Evolutionary conservation across 805 yeast genomes (phyloP), one percentile per base, ranked within the genome.

Genomic region (Cyberlindnera nakhonratchasimensis): DNA sequence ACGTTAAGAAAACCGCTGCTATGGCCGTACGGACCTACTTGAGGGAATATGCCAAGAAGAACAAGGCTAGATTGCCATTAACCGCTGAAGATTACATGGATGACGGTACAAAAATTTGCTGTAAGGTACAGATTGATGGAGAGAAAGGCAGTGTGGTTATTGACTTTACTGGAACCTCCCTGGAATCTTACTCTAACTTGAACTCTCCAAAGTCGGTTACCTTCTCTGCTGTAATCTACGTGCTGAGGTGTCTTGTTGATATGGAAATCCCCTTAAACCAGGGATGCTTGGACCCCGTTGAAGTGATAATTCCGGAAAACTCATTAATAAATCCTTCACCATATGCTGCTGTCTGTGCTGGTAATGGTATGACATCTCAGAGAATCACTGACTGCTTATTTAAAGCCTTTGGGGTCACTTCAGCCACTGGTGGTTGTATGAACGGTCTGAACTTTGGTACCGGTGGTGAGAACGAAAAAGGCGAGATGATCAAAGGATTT

Each of bases 241-340:
- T 73, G 8, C 62, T 77, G 48, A 59, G 82, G 50, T 67, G 75
- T 32, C 64, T 77, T 57, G 90, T 91, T 26, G 80, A 84, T 47
- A 87, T 82, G 48, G 89, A 86, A 49, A 89, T 91, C 43, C 99
- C 99, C 1, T 70, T 91, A 57, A 91, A 91, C 60, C 95, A 89
- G 59, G 98, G 99, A 8, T 91, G 96, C 61, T 70, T 91, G 51
- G 69, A 75, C 39, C 96, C 97, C 1, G 77, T 91, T 38, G 67
- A 63, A 22, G 63, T 73, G 9, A 54, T 58, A 21, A 60, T 65
- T 37, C 69, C 70, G 13, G 62, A 63, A 29, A 59, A 59, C 33
- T 57, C 63, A 16, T 37, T 66, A 23, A 50, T 66, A 29, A 65
- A 64, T 39, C 71, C 71, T 34, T 57, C 61, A 29, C 75, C 74